Percentiles rank a stretch among this genome's conserved stretches.
These are phyloP conservation scores for Aspergillus clavatus DNA, from an alignment of 2,329 filamentous ascomycete genomes.

Conservation along the genomic window DNA sequence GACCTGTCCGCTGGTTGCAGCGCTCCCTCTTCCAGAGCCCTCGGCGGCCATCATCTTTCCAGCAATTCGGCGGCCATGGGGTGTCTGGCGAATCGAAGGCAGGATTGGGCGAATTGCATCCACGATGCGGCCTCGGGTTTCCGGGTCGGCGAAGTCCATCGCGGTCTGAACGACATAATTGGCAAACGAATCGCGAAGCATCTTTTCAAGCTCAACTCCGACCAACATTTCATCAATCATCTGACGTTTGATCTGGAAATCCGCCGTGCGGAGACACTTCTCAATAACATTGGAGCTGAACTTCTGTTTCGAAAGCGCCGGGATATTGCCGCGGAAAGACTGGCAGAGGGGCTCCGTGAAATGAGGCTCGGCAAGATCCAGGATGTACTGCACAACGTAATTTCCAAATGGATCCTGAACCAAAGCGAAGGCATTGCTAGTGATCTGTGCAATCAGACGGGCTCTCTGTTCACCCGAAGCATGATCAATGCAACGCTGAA, in stretches of 20 bases:
- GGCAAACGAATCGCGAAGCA: slow-evolving; percentile 87
- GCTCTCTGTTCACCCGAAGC: slow-evolving; percentile 84
- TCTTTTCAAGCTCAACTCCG: slow-evolving; percentile 74
- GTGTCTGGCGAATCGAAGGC: slow-evolving; percentile 79
- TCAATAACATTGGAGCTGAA: slow-evolving; percentile 99
- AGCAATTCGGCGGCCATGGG: slow-evolving; percentile 89
- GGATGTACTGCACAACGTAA: slow-evolving; percentile 97
- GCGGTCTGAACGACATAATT: slow-evolving; percentile 99
- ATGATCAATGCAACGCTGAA: slow-evolving; percentile 97
- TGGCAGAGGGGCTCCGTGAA: slow-evolving; percentile 87
- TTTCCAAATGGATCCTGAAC: slow-evolving; percentile 98
- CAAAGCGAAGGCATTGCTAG: slow-evolving; percentile 76
- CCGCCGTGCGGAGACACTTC: slow-evolving; percentile 85
- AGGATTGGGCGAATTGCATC: slow-evolving; percentile 82
- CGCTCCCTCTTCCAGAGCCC: slow-evolving; percentile 35
- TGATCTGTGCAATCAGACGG: slow-evolving; percentile 81
- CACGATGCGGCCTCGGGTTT: slow-evolving; percentile 69
- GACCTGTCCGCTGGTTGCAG: slow-evolving; percentile 34
- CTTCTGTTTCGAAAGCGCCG: slow-evolving; percentile 82
- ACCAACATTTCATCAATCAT: slow-evolving; percentile 78
- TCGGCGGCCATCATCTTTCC: slow-evolving; percentile 70
- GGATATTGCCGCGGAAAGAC: slow-evolving; percentile 69
- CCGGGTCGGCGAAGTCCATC: slow-evolving; percentile 72
- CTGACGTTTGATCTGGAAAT: slow-evolving; percentile 66
- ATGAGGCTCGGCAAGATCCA: slow-evolving; percentile 79